These are phyloP conservation scores for Phaeosphaeriaceae sp. DNA, from an alignment of 2,329 filamentous ascomycete species.

Conservation along the genomic window DNA sequence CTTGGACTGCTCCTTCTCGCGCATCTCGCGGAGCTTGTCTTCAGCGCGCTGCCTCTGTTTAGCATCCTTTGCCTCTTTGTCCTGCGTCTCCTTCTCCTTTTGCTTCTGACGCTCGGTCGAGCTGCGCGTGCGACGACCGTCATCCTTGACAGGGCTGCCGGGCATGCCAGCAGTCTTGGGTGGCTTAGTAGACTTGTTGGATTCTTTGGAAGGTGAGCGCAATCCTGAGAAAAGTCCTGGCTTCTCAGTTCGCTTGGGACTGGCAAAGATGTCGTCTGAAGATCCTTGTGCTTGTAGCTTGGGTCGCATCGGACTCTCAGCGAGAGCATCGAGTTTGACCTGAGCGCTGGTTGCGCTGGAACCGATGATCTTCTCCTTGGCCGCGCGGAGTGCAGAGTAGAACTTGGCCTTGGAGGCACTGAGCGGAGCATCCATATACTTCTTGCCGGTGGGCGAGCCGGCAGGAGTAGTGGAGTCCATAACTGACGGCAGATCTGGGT, in stretches of 20 bases:
- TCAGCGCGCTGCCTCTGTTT: conserved; percentile 69
- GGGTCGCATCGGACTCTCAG: conserved; percentile 36
- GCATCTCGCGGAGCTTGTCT: conserved; percentile 71
- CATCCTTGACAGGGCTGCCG: conserved; percentile 43
- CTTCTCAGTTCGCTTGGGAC: conserved; percentile 43
- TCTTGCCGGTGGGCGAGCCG: conserved; percentile 60
- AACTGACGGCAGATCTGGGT: conserved; percentile 49
- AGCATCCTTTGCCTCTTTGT: conserved; percentile 61
- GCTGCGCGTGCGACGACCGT: conserved; percentile 61
- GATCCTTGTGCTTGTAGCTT: conserved; percentile 32
- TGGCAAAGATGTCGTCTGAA: conserved; percentile 43
- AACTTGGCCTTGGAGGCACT: conserved; percentile 93
- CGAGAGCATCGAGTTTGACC: conserved; percentile 63
- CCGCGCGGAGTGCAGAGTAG: conserved; percentile 87
- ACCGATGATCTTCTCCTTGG: conserved; percentile 84
- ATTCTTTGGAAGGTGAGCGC: conserved; percentile 46
- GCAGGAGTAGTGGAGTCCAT: conserved; percentile 62
- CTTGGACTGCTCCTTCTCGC: conserved; percentile 74
- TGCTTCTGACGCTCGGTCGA: conserved; percentile 67
- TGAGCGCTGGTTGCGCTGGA: conserved; percentile 67
- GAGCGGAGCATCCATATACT: conserved; percentile 75
- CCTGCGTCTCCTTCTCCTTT: conserved; percentile 65
- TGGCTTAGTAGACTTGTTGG: conserved; percentile 38
- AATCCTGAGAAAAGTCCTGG: conserved; percentile 43
- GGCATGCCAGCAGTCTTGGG: conserved; percentile 28